Evolutionary conservation across 495 filamentous ascomycete genomes (phyloP).

Genomic region (Talaromyces adpressus): DNA sequence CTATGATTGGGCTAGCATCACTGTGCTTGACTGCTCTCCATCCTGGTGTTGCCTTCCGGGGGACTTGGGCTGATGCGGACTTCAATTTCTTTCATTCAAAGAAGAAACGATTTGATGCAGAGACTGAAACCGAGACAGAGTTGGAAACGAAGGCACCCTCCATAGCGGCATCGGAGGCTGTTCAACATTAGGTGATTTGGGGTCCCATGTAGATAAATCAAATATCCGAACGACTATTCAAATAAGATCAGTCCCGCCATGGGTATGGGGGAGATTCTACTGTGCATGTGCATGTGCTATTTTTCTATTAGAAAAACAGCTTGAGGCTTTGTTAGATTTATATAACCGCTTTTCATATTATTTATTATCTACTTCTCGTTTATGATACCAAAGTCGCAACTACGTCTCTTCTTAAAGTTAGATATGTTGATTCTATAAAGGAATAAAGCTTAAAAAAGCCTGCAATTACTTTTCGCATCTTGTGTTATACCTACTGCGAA

Average conservation of each 20-base stretch:
- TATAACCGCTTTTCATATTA: background rate
- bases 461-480: background rate
- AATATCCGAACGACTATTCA: background rate
- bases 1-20: slow-evolving; percentile 57
- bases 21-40: slow-evolving; percentile 51
- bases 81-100: background rate
- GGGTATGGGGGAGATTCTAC: background rate
- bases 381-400: background rate
- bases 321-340: background rate
- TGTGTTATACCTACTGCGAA: background rate
- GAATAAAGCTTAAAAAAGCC: background rate
- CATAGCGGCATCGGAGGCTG: background rate
- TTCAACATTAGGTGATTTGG: background rate
- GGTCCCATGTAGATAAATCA: background rate
- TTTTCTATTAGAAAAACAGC: background rate
- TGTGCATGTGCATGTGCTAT: background rate
- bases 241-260: background rate
- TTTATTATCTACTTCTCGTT: background rate
- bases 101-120: background rate
- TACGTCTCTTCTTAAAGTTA: background rate
- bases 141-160: background rate
- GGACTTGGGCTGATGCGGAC: background rate
- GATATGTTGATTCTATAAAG: background rate
- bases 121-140: background rate
- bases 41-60: slow-evolving; percentile 27